phyloP scores from a whole-genome alignment of 1,284 basidiomycete species.

The Meripilus lineatus region DNA sequence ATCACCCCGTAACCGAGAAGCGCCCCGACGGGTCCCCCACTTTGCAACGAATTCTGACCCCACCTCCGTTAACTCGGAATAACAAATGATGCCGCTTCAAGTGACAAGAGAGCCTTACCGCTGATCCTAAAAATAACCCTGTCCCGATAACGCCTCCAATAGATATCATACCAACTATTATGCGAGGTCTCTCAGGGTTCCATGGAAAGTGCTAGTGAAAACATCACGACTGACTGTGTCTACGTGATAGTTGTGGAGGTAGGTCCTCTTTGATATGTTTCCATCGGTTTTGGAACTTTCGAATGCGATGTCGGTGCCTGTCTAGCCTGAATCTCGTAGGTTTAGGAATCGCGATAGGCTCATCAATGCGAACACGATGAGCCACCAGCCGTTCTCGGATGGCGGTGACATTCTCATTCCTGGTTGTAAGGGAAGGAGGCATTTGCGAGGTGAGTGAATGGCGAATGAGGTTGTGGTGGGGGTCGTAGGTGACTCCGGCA shows the following conservation, averaged over 20 bases:
- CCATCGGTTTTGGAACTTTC: conserved; percentile 23
- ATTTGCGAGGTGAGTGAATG: too few species aligned
- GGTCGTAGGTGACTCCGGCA: too few species aligned
- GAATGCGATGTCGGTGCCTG: conserved; percentile 19
- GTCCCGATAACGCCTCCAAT: conserved; percentile 46
- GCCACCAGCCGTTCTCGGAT: too few species aligned
- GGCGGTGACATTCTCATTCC: too few species aligned
- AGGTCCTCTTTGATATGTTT: conserved; percentile 25
- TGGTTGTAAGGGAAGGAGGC: too few species aligned
- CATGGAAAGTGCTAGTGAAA: not conserved
- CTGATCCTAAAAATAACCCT: conserved; percentile 39
- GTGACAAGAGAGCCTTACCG: conserved; percentile 13
- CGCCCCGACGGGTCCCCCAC: conserved; percentile 58
- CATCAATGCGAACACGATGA: not conserved
- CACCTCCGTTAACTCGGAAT: not conserved
- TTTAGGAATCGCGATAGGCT: not conserved
- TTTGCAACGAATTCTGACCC: conserved; percentile 47
- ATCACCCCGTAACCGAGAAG: conserved; percentile 58
- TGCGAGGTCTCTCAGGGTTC: not conserved
- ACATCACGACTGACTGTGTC: conserved; percentile 20
- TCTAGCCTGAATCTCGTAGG: too few species aligned
- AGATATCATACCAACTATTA: conserved; percentile 28
- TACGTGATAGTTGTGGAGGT: conserved; percentile 25
- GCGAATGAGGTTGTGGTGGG: too few species aligned
- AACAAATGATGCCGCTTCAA: too few species aligned